These are phyloP conservation scores for Cyanidiococcus yangmingshanensis DNA, from an alignment of 23 red algal genomes.

Conservation along the genomic window DNA sequence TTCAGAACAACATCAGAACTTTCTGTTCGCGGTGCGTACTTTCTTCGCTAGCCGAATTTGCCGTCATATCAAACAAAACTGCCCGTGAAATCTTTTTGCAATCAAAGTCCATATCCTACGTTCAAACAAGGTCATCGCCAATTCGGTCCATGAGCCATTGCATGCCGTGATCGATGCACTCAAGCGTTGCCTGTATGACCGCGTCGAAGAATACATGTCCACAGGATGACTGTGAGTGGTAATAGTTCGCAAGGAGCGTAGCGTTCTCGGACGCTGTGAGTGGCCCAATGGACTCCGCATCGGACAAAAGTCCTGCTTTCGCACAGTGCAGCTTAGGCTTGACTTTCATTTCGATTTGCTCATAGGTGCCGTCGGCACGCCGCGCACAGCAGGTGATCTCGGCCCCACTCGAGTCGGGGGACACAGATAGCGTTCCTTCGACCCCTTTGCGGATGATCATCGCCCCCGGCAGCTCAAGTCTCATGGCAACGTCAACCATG, in stretches of 20 bases:
- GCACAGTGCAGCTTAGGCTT: background rate
- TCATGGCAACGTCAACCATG: conserved; percentile 9
- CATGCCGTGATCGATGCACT: background rate
- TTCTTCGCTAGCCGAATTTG: no score
- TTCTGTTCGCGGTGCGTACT: no score
- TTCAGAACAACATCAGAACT: no score
- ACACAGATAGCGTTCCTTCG: background rate
- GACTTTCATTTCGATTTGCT: conserved; percentile 9
- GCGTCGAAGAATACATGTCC: background rate
- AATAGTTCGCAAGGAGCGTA: background rate
- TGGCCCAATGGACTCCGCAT: background rate
- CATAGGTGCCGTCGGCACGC: background rate
- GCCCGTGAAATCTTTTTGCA: no score
- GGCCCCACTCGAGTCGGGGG: background rate
- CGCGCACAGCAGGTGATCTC: conserved; percentile 11
- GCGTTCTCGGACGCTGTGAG: conserved; percentile 7
- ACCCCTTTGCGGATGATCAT: conserved; percentile 8
- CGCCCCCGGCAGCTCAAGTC: background rate
- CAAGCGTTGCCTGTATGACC: background rate
- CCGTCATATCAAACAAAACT: no score
- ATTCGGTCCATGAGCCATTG: conserved; percentile 7
- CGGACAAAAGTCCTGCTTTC: background rate
- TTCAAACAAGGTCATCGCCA: no score
- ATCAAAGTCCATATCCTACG: no score
- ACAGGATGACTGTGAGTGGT: background rate